Base-by-base conservation (phyloP, 2,329 filamentous ascomycete species). In the Colletotrichum abscissum region DNA sequence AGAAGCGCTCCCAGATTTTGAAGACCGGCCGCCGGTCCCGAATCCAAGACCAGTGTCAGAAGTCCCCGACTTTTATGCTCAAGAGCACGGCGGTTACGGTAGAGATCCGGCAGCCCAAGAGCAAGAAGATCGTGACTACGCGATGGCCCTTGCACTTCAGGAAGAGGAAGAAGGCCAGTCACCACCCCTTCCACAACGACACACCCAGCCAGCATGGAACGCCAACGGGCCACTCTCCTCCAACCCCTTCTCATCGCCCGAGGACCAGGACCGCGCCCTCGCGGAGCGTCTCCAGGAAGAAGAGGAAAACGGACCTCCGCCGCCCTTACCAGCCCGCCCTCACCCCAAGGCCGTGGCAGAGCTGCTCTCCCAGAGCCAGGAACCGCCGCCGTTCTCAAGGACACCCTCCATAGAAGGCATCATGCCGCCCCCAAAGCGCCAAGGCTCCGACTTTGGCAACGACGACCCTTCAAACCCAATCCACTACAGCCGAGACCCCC, bases 381-480 rank as follows among this genome's bases (percentile, higher is more conserved):
- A 70, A 12, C 67, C 70, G 1, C 22, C 54, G 5, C 70, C 67
- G 4, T 73, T 73, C 60, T 69, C 70, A 22, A 69, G 67, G 1
- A 73, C 70, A 5, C 70, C 70, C 4, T 73, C 70, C 3, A 62
- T 52, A 24, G 70, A 73, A 22, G 70, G 70, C 12, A 60, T 73
- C 55, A 58, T 69, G 26, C 59, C 70, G 11, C 70, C 70, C 12
- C 70, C 70, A 3, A 59, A 60, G 35, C 70, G 70, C 6, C 59
- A 60, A 22, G 70, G 60, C 26, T 65, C 66, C 5, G 66, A 70
- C n/a, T 73, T 73, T 22, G 70, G 70, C 66, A 63, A 35, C 46
- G 70, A 73, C 33, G 70, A 73, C 33, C 70, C 70, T n/a, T 60
- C 68, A 33, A 64, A 73, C 66, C 70, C 67, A 11, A 62, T 73